These are phyloP conservation scores for Ophiostoma piceae DNA, from an alignment of 2,329 filamentous ascomycete genomes.

Conservation along the genomic window DNA sequence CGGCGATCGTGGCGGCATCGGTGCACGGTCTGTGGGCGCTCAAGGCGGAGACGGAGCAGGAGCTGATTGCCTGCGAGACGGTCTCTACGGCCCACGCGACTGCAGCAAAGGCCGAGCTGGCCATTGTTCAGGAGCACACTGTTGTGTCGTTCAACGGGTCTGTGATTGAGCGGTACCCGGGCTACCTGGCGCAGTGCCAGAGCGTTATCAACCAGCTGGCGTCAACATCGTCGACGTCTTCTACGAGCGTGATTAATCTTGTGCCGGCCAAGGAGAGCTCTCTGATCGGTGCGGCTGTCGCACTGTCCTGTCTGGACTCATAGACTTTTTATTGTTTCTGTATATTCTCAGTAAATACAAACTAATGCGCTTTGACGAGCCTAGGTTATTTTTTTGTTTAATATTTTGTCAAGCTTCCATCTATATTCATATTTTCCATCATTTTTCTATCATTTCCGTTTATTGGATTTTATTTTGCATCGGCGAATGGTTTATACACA, in stretches of 20 bases:
- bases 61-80: conserved; percentile 30
- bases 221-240: conserved; percentile 25
- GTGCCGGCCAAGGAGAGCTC: conserved; percentile 69
- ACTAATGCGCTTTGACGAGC: not conserved
- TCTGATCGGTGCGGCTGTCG: conserved; percentile 68
- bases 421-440: no score
- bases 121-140: conserved; percentile 39
- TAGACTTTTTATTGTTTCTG: not conserved
- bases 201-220: conserved; percentile 54
- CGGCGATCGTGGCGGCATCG: conserved; percentile 54
- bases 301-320: conserved; percentile 46
- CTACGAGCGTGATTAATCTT: conserved; percentile 49
- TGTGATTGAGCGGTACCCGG: conserved; percentile 72
- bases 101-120: conserved; percentile 45
- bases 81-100: conserved; percentile 33
- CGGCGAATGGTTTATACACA: no score
- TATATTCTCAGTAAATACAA: not conserved
- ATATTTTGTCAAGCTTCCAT: not conserved
- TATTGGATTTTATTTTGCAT: no score
- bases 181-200: conserved; percentile 60
- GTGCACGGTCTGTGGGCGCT: conserved; percentile 57
- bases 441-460: no score
- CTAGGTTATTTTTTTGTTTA: not conserved
- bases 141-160: conserved; percentile 74
- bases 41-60: conserved; percentile 47